Base-by-base conservation (phyloP, 2,329 filamentous ascomycete species). In the Xenoacremonium recifei region DNA sequence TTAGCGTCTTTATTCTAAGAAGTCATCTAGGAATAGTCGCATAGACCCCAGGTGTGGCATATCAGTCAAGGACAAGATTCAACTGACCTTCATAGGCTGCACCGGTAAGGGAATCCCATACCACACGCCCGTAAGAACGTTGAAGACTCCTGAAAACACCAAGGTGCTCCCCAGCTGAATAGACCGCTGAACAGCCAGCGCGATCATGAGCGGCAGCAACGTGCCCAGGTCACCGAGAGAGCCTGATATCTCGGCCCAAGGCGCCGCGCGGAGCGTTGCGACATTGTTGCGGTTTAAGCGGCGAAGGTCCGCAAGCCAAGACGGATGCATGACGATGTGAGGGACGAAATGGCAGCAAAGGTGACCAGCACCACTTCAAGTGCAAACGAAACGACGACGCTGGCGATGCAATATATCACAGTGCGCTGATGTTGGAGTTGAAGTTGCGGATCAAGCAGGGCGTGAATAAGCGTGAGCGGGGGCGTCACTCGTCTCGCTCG, bases 41-140 rank as follows among this genome's bases (percentile, higher is more conserved):
- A n/a, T n/a, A n/a, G n/a, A n/a, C n/a, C n/a, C n/a, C n/a, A n/a
- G n/a, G n/a, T n/a, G n/a, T n/a, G n/a, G n/a, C n/a, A n/a, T n/a
- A n/a, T n/a, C n/a, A n/a, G n/a, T n/a, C n/a, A n/a, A n/a, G n/a
- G n/a, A n/a, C n/a, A 9, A 35, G 17, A 19, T 30, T 19, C 9
- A 15, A 49, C 49, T 37, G 30, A 78, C 77, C 70, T 84, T 84
- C 80, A 84, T 84, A n/a, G 91, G 91, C 68, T 96, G 91, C 0
- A 96, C 90, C 0, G 91, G 91, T 4, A 96, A 69, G 3, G 92
- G 92, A 30, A 97, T 85, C 6, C 92, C 92, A 58, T 96, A 97
- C 21, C 84, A 67, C 2, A 84, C 60, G 15, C 92, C 93, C 0
- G 91, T 96, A 11, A 87, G 58, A 41, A 96, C 80, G 58, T 97